Evolutionary conservation across 495 filamentous ascomycete genomes (phyloP).

Genomic region (Cetradonia linearis): DNA sequence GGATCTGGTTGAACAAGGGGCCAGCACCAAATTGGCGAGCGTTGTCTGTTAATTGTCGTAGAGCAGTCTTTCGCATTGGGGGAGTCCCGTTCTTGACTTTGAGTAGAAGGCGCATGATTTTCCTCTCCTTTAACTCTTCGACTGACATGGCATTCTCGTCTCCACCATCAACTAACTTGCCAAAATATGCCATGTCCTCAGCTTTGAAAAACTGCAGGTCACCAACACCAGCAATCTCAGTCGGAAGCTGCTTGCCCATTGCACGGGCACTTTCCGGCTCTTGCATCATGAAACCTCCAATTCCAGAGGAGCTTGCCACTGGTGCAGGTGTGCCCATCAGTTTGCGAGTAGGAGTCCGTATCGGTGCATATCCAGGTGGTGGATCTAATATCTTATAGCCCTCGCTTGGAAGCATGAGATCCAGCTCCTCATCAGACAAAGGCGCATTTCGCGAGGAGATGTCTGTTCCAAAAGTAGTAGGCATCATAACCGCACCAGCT

Average conservation of each 20-base stretch:
- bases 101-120: slow-evolving; percentile 93
- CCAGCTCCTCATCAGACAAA: slow-evolving; percentile 86
- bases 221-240: slow-evolving; percentile 93
- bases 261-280: slow-evolving; percentile 73
- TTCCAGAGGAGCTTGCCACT: slow-evolving; percentile 48
- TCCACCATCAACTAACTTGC: slow-evolving; percentile 89
- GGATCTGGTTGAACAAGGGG: slow-evolving; percentile 92
- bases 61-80: slow-evolving; percentile 98
- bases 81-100: slow-evolving; percentile 99
- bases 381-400: slow-evolving; percentile 92
- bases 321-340: slow-evolving; percentile 65
- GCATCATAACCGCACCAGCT: slow-evolving; percentile 41
- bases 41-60: slow-evolving; percentile 95
- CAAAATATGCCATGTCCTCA: slow-evolving; percentile 98
- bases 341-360: slow-evolving; percentile 65
- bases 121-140: slow-evolving; percentile 93
- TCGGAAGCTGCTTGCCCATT: slow-evolving; percentile 85
- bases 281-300: slow-evolving; percentile 95
- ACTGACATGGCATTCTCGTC: slow-evolving; percentile 87
- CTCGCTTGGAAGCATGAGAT: slow-evolving; percentile 80
- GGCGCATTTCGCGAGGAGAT: slow-evolving; percentile 67
- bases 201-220: slow-evolving; percentile 98
- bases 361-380: slow-evolving; percentile 85
- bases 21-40: slow-evolving; percentile 94
- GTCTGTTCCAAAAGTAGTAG: slow-evolving; percentile 66